These are phyloP conservation scores for Arctium minus DNA, from an alignment of 129 eudicot genomes.

Conservation along the genomic window DNA sequence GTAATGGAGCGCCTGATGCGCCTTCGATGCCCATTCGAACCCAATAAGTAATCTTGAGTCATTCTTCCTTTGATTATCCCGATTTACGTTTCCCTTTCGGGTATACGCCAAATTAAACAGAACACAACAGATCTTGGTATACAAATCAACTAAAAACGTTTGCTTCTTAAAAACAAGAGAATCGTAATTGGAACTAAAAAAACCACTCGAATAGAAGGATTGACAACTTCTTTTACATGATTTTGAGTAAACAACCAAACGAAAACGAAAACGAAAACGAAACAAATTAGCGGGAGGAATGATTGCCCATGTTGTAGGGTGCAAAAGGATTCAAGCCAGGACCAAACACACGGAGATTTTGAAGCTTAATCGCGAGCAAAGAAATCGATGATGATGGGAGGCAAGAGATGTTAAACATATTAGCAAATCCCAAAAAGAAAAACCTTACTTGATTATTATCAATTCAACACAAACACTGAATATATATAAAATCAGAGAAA, in stretches of 20 bases:
- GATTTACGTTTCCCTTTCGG: background rate
- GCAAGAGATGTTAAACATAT: conserved; percentile 45
- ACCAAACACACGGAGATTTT: conserved; percentile 71
- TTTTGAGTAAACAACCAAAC: background rate
- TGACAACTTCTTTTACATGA: conserved; percentile 14
- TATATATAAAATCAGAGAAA: conserved; percentile 4
- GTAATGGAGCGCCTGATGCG: conserved; percentile 20
- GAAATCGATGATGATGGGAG: conserved; percentile 42
- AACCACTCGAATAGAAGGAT: background rate
- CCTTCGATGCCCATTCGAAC: conserved; percentile 3
- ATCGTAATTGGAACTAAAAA: background rate
- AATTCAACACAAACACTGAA: background rate
- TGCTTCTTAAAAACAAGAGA: conserved; percentile 1
- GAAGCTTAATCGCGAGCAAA: conserved; percentile 28
- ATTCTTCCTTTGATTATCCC: background rate
- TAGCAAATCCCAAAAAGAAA: background rate
- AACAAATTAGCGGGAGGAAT: conserved; percentile 46
- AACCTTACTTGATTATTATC: background rate
- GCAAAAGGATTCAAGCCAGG: conserved; percentile 91
- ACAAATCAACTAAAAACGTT: background rate
- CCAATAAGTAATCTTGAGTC: conserved; percentile 24
- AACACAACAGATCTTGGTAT: background rate
- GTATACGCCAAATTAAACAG: background rate
- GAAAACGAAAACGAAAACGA: background rate
- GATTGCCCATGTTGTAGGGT: conserved; percentile 63